phyloP scores from a whole-genome alignment of 495 filamentous ascomycete genomes.

The Acidiella bohemica region DNA sequence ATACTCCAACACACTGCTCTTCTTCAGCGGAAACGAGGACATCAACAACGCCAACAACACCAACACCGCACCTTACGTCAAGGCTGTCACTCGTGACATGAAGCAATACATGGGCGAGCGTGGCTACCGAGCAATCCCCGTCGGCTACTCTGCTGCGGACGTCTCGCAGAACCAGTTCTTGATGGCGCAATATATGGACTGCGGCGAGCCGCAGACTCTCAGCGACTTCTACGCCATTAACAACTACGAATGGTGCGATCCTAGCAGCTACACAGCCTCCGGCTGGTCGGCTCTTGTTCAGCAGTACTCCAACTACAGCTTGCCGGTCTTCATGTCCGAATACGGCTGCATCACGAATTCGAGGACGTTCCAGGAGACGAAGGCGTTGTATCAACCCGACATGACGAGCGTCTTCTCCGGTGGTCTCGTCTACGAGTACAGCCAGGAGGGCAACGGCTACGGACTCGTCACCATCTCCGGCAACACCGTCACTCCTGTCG shows the following conservation, averaged over 20 bases:
- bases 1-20: constrained; percentile 81
- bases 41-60: constrained; percentile 75
- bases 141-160: constrained; percentile 87
- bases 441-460: constrained; percentile 58
- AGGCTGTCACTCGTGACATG: constrained; percentile 44
- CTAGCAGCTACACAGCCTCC: constrained; percentile 56
- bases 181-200: constrained; percentile 89
- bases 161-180: constrained; percentile 74
- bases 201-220: constrained; percentile 66
- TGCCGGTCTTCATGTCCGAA: constrained; percentile 85
- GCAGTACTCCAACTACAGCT: constrained; percentile 75
- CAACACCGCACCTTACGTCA: constrained; percentile 68
- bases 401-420: constrained; percentile 92
- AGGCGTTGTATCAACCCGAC: constrained; percentile 59
- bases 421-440: constrained; percentile 91
- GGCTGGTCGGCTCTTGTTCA: constrained; percentile 85
- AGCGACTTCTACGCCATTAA: constrained; percentile 96
- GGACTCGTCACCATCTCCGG: constrained; percentile 62
- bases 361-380: constrained; percentile 68
- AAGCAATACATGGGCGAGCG: constrained; percentile 60
- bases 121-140: constrained; percentile 66
- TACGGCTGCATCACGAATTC: constrained; percentile 76
- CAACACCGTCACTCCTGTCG: constrained; percentile 58
- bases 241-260: constrained; percentile 82
- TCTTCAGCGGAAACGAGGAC: constrained; percentile 96